These are phyloP conservation scores for Lodderomyces beijingensis DNA, from an alignment of 1,139 yeast genomes.

Conservation along the genomic window DNA sequence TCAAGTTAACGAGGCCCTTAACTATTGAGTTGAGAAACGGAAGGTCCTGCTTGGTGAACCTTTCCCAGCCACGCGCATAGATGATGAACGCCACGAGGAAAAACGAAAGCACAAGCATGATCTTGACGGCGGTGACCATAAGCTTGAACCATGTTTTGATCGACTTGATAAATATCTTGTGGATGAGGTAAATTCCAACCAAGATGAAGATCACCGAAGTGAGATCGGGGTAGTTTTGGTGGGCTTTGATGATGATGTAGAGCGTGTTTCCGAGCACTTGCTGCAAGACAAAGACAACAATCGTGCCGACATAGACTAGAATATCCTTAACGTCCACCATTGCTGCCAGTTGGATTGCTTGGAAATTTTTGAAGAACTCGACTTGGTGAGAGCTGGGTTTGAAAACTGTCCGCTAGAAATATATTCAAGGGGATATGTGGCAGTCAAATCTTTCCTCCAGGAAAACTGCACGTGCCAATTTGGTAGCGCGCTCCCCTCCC, in stretches of 20 bases:
- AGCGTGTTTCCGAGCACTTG: constrained; percentile 12
- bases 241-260: constrained; percentile 14
- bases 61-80: constrained; percentile 19
- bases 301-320: neutral
- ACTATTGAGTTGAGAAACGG: constrained; percentile 15
- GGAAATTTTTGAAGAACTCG: no score
- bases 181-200: constrained; percentile 20
- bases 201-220: constrained; percentile 18
- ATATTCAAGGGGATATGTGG: no score
- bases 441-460: no score
- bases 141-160: constrained; percentile 25
- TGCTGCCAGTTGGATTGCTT: no score
- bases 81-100: constrained; percentile 13
- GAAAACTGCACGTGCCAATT: no score
- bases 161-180: constrained; percentile 18
- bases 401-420: no score
- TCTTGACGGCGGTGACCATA: constrained; percentile 19
- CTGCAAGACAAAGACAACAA: neutral
- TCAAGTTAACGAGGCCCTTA: constrained; percentile 15
- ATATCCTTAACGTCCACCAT: no score
- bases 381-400: no score
- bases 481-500: no score
- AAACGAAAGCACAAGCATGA: constrained; percentile 10
- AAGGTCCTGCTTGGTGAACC: no score
- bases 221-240: constrained; percentile 23